These are phyloP conservation scores for Haplosporangium gracile DNA, from an alignment of 192 early-diverging fungal species.

Conservation along the genomic window DNA sequence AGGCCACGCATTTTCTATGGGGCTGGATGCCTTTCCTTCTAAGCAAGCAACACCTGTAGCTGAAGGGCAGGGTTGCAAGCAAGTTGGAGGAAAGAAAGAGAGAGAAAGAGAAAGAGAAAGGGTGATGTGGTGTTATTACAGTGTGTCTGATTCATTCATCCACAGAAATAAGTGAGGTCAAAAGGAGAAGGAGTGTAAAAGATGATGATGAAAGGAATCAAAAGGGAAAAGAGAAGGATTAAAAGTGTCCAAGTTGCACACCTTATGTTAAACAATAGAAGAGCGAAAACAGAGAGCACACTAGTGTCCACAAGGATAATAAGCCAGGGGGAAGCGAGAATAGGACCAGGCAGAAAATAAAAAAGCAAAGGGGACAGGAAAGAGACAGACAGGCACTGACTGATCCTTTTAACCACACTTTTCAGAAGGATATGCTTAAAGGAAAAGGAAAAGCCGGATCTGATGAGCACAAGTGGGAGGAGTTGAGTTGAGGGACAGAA, in stretches of 20 bases:
- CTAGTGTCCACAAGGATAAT: not conserved
- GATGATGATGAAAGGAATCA: too few species aligned
- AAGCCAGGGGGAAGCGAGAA: too few species aligned
- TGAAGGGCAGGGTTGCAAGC: not conserved
- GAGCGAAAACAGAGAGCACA: not conserved
- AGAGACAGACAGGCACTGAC: too few species aligned
- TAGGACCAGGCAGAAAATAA: not conserved
- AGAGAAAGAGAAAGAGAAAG: not conserved
- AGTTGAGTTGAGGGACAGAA: not conserved
- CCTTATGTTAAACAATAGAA: too few species aligned
- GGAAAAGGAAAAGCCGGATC: not conserved
- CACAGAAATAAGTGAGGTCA: too few species aligned
- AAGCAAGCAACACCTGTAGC: slow-evolving; percentile 3
- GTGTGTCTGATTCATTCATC: too few species aligned
- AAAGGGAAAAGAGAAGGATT: too few species aligned
- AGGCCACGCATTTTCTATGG: slow-evolving; percentile 48
- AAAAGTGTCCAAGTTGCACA: too few species aligned
- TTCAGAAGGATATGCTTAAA: too few species aligned
- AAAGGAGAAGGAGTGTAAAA: not conserved
- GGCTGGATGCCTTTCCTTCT: slow-evolving; percentile 17
- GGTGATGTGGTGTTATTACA: not conserved
- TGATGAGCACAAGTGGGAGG: not conserved
- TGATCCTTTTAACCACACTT: too few species aligned
- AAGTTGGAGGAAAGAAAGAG: not conserved
- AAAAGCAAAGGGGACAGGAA: not conserved